These are phyloP conservation scores for Aureobasidium sp. DNA, from an alignment of 2,329 filamentous ascomycete species.

Conservation along the genomic window DNA sequence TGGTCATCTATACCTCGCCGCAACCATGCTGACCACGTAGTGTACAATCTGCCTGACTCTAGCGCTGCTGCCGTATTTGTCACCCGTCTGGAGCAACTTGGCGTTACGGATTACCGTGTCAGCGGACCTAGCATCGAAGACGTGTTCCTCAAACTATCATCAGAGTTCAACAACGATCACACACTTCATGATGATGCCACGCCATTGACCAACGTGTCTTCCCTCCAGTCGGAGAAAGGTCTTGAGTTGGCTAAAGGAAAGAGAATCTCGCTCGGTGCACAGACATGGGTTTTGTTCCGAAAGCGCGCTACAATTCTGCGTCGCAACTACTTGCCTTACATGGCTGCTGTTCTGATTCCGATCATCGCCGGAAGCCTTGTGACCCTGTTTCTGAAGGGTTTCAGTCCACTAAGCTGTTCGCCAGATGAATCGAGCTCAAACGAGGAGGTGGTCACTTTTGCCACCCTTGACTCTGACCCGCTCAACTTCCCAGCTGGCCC, in stretches of 20 bases:
- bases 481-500: constrained; percentile 35
- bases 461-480: constrained; percentile 16
- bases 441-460: constrained; percentile 16
- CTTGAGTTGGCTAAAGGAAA: constrained; percentile 55
- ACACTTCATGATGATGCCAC: constrained; percentile 17
- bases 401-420: constrained; percentile 41
- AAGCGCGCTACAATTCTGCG: constrained; percentile 72
- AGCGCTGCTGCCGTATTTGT: constrained; percentile 63
- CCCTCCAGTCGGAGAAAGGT: constrained; percentile 19
- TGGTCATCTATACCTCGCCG: constrained; percentile 25
- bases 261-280: constrained; percentile 58
- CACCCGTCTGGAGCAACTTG: constrained; percentile 54
- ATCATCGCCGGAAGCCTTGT: constrained; percentile 72
- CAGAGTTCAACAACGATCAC: constrained; percentile 53
- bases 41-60: constrained; percentile 64
- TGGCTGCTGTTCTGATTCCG: constrained; percentile 66
- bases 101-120: constrained; percentile 71
- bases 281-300: constrained; percentile 64
- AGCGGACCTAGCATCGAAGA: constrained; percentile 87
- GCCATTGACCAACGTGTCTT: constrained; percentile 9
- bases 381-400: constrained; percentile 60
- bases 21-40: constrained; percentile 59
- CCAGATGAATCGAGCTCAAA: constrained; percentile 22
- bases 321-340: constrained; percentile 67
- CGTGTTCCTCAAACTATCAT: constrained; percentile 77